These are phyloP conservation scores for Ophiognomonia clavigignenti-juglandacearum DNA, from an alignment of 2,329 filamentous ascomycete genomes.

Conservation along the genomic window DNA sequence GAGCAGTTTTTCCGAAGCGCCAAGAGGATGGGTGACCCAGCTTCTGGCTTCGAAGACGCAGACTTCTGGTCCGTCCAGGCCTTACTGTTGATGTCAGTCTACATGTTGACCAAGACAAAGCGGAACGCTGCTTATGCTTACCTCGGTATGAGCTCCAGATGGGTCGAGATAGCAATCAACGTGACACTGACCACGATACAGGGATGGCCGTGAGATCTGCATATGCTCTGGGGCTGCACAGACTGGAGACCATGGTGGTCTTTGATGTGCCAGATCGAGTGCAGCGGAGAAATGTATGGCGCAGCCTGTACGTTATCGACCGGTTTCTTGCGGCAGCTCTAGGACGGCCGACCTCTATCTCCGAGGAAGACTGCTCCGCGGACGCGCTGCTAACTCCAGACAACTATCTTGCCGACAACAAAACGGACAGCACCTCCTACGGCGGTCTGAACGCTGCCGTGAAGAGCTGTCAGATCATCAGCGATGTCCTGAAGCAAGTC, in stretches of 20 bases:
- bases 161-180: too few relatives aligned
- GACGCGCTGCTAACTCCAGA: constrained; percentile 31
- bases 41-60: constrained; percentile 52
- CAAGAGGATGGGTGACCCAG: constrained; percentile 42
- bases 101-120: constrained; percentile 57
- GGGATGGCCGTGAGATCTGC: constrained; percentile 61
- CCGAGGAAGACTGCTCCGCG: constrained; percentile 56
- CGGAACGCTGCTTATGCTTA: constrained; percentile 60
- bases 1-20: constrained; percentile 60
- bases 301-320: constrained; percentile 60
- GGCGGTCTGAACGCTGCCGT: constrained; percentile 50
- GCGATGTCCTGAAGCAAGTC: constrained; percentile 52
- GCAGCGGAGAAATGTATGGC: constrained; percentile 56
- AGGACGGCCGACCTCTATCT: constrained; percentile 57
- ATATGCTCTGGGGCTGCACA: constrained; percentile 57
- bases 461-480: constrained; percentile 52
- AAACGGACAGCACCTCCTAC: constrained; percentile 16
- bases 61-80: constrained; percentile 64
- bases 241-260: constrained; percentile 52
- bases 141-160: constrained; percentile 41
- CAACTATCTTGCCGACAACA: constrained; percentile 10
- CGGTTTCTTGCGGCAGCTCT: constrained; percentile 58
- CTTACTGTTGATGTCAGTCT: constrained; percentile 58
- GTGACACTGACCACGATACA: constrained; percentile 22
- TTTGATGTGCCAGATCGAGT: constrained; percentile 42